phyloP scores from a whole-genome alignment of 2,329 filamentous ascomycete species.

The Phoma sp. region DNA sequence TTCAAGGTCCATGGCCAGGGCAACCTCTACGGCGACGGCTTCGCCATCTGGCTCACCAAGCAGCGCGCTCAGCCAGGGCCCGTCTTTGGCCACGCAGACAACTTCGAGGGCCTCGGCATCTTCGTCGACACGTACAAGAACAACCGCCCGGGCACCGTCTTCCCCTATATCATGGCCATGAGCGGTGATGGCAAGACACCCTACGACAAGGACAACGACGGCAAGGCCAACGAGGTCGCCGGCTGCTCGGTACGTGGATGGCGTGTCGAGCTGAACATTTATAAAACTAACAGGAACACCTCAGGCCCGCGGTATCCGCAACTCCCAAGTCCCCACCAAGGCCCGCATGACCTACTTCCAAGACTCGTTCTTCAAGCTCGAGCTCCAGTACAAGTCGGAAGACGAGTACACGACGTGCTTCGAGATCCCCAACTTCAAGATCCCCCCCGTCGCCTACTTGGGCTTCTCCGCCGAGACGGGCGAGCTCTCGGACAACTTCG shows the following conservation, averaged over 20 bases:
- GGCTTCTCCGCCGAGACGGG: constrained; percentile 85
- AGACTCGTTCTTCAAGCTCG: constrained; percentile 87
- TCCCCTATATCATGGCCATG: constrained; percentile 99
- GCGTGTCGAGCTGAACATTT: no score
- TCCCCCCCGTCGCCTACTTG: constrained; percentile 74
- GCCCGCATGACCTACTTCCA: constrained; percentile 93
- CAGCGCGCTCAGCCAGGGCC: constrained; percentile 79
- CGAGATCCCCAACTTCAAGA: constrained; percentile 69
- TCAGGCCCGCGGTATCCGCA: constrained; percentile 82
- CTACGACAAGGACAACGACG: constrained; percentile 94
- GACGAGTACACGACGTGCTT: constrained; percentile 92
- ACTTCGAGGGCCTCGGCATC: constrained; percentile 91
- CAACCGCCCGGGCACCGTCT: constrained; percentile 92
- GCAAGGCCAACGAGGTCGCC: constrained; percentile 89
- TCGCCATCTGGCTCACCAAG: constrained; percentile 98
- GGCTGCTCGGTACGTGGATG: constrained; percentile 75
- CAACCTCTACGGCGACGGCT: constrained; percentile 91
- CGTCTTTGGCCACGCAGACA: constrained; percentile 87
- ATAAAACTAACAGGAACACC: constrained; percentile 13
- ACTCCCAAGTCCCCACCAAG: constrained; percentile 75
- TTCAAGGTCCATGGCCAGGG: constrained; percentile 92
- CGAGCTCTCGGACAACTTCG: constrained; percentile 96
- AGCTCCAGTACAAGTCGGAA: constrained; percentile 92
- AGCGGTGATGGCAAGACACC: constrained; percentile 84
- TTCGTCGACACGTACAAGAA: constrained; percentile 99